These are phyloP conservation scores for Mercurialis annua DNA, from an alignment of 345 rosid genomes.

Conservation along the genomic window DNA sequence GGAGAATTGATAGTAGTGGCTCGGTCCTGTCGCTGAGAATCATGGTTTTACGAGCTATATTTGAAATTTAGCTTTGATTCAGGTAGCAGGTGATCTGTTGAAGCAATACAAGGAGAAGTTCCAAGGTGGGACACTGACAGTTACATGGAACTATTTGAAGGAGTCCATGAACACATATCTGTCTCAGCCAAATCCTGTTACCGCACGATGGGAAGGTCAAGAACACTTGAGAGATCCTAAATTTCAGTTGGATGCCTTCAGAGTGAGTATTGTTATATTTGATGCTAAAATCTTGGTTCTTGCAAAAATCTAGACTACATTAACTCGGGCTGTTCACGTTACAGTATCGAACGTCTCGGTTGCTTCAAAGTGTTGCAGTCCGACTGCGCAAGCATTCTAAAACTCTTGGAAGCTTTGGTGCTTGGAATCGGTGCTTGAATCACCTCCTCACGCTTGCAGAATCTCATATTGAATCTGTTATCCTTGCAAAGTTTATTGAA, in stretches of 20 bases:
- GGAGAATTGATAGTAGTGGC: not conserved
- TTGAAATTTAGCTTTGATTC: constrained; percentile 23
- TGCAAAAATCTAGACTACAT: too few relatives aligned
- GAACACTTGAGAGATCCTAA: constrained; percentile 91
- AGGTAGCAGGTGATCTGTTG: constrained; percentile 92
- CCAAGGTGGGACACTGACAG: constrained; percentile 85
- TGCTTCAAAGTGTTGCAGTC: constrained; percentile 81
- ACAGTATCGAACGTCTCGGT: constrained; percentile 94
- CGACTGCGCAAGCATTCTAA: constrained; percentile 77
- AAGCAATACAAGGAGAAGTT: constrained; percentile 90
- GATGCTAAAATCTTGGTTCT: not conserved
- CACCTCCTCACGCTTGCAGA: constrained; percentile 97
- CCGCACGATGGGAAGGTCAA: constrained; percentile 91
- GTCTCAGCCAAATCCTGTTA: constrained; percentile 94
- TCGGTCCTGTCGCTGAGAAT: not conserved
- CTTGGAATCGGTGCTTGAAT: constrained; percentile 99
- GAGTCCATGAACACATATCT: constrained; percentile 90
- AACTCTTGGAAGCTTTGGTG: constrained; percentile 87
- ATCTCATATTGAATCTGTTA: constrained; percentile 91
- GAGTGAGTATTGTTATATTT: constrained; percentile 49
- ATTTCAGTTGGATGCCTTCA: constrained; percentile 93
- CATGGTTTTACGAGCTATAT: constrained; percentile 8
- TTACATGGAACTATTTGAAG: constrained; percentile 90
- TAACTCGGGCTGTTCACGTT: constrained; percentile 8
- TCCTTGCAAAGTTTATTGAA: constrained; percentile 84